Evolutionary conservation across 1,284 basidiomycete species (phyloP), one percentile per base, ranked within the genome.

Genomic region (Meira nashicola): DNA sequence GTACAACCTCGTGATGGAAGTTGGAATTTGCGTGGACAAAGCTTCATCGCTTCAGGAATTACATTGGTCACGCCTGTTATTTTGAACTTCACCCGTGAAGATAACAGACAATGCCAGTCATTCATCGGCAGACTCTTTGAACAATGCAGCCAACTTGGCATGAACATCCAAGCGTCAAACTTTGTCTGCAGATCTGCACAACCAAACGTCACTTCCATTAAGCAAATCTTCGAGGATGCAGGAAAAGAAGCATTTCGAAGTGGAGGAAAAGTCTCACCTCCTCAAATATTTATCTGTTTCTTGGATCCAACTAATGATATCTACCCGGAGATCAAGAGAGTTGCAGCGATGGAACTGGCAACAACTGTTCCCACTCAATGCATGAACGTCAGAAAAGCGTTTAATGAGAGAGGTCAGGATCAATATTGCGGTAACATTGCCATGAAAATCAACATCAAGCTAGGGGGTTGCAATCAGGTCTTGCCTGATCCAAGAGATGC

Each of bases 351-450:
- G 54, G 59, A 68, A 1, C 66, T 78, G 9, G 58, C 64, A 21
- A 69, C 81, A 71, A 67, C 78, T 66, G 41, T 81, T 68, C 59
- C 70, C 60, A 40, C 62, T 37, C 64, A 82, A 79, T 77, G 72
- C 39, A 37, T 69, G 57, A 69, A 69, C 46, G 52, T 58, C 4
- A 53, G 54, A 38, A 73, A 73, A 61, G 69, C 65, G 2, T 62
- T 69, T 53, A 66, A 61, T 55, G 4, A 3, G 8, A 59, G 64
- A 77, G 63, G 68, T 47, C 58, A 72, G 7, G 78, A 77, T 17
- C 81, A 82, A 70, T 82, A 82, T 73, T 76, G 76, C 9, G 80
- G 77, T 41, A 82, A 82, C 63, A 74, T 74, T 56, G 56, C 69
- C 2, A 73, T 73, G 71, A 73, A 70, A 65, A 60, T 67, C 55